phyloP scores from a whole-genome alignment of 495 filamentous ascomycete genomes.

The Pyrenopolyporus hunteri region DNA sequence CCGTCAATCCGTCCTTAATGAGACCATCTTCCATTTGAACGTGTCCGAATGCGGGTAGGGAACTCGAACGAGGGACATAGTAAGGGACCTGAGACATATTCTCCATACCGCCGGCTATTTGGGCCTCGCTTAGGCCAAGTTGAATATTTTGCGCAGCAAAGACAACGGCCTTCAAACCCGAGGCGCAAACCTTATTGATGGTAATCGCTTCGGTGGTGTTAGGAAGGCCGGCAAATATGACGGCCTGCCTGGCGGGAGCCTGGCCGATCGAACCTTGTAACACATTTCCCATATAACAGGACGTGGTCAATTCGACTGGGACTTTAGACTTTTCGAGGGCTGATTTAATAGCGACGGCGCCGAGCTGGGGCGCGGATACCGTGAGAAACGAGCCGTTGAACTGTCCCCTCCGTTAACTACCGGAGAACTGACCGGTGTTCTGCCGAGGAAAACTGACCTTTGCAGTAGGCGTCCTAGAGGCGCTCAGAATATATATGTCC shows the following conservation, averaged over 20 bases:
- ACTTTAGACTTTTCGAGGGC: constrained; percentile 83
- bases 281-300: constrained; percentile 99
- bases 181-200: constrained; percentile 97
- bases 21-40: constrained; percentile 87
- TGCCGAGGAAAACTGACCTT: constrained; percentile 67
- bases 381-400: constrained; percentile 90
- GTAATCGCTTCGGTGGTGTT: constrained; percentile 81
- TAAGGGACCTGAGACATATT: constrained; percentile 95
- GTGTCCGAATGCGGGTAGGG: constrained; percentile 82
- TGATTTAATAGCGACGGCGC: constrained; percentile 85
- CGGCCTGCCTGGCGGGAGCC: constrained; percentile 88
- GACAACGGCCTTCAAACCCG: constrained; percentile 87
- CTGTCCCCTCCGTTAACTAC: constrained; percentile 52
- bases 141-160: constrained; percentile 94
- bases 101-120: constrained; percentile 95
- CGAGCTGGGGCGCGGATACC: constrained; percentile 83
- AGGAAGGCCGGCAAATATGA: constrained; percentile 84
- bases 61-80: constrained; percentile 78
- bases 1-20: constrained; percentile 94
- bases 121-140: constrained; percentile 82
- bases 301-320: constrained; percentile 75
- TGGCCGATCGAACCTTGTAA: constrained; percentile 84
- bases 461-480: constrained; percentile 82
- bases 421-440: background rate
- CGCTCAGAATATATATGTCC: constrained; percentile 91